Evolutionary conservation across 768 basidiomycete genomes (phyloP), one percentile per base, ranked within the genome.

Genomic region (Russula virescens): DNA sequence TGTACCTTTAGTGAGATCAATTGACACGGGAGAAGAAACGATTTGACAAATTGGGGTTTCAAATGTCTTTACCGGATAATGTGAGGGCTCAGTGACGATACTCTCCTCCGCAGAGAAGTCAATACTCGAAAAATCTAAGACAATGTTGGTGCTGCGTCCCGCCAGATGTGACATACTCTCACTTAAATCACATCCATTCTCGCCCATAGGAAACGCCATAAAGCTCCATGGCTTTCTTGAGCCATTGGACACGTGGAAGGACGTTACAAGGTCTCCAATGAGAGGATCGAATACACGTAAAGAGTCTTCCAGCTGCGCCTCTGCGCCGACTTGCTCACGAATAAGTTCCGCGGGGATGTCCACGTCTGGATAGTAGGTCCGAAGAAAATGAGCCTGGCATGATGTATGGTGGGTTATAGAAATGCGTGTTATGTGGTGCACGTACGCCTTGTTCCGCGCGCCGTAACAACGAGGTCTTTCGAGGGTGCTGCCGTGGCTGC

Each of bases 341-440:
- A 92, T 77, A 25, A 92, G 73, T 45, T 89, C 84, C n/a, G 81
- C 74, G 8, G 87, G 75, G n/a, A 93, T 76, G 62, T 91, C 88
- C 18, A 87, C 77, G 63, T 91, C 89, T 1, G 90, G 88, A 58
- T 87, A 79, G 71, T 81, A 80, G 5, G 83, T 85, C 49, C 87
- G 83, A 51, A 91, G 76, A 68, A 89, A 90, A 59, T 85, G 83
- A 16, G 87, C 81, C 90, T 93, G 62, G 38, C 19, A 50, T n/a
- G 40, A 52, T 28, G 26, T 18, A 38, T 25, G 19, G 61, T 51
- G 35, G 34, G 46, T 40, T 50, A 54, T 48, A 55, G 51, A 63
- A 13, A 40, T 19, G 16, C 31, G 58, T 61, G 58, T 43, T 31
- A 19, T 18, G 43, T 3, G 57, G 25, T 35, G 7, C 21, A 62